These are phyloP conservation scores for Tricholoma bakamatsutake DNA, from an alignment of 768 basidiomycete genomes.

Conservation along the genomic window DNA sequence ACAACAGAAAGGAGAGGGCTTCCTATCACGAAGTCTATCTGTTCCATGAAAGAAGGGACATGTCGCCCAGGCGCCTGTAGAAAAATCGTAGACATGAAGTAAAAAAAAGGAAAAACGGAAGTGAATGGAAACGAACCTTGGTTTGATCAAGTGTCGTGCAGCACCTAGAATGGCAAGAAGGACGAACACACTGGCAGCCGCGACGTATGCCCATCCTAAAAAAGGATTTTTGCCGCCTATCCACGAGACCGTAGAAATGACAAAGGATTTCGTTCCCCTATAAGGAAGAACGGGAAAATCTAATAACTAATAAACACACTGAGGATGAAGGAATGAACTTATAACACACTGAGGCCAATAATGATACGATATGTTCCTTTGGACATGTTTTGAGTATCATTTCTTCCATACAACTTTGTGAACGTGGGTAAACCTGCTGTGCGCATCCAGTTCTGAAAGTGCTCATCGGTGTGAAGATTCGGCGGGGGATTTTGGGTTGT, in stretches of 20 bases:
- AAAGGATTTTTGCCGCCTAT: slow-evolving; percentile 98
- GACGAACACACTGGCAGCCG: slow-evolving; percentile 80
- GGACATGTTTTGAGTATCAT: slow-evolving; percentile 67
- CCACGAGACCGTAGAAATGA: slow-evolving; percentile 97
- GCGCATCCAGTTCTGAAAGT: slow-evolving; percentile 99
- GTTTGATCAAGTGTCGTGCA: slow-evolving; percentile 88
- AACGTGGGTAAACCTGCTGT: slow-evolving; percentile 97
- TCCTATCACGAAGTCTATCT: slow-evolving; percentile 29
- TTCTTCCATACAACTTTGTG: slow-evolving; percentile 90
- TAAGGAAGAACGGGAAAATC: slow-evolving; percentile 92
- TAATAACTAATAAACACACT: slow-evolving; percentile 25
- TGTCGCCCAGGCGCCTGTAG: slow-evolving; percentile 74
- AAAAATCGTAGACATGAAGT: slow-evolving; percentile 1
- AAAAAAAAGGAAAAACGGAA: not conserved
- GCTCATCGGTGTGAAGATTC: slow-evolving; percentile 72
- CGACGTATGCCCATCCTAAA: slow-evolving; percentile 97
- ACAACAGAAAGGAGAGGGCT: slow-evolving; percentile 7
- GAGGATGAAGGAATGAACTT: slow-evolving; percentile 3
- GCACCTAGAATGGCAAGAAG: slow-evolving; percentile 83
- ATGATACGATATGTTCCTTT: slow-evolving; percentile 72
- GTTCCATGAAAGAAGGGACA: slow-evolving; percentile 85
- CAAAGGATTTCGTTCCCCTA: slow-evolving; percentile 93
- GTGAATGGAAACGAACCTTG: slow-evolving; percentile 50
- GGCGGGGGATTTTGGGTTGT: slow-evolving; percentile 59
- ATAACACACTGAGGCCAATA: slow-evolving; percentile 73